Evolutionary conservation across 768 basidiomycete genomes (phyloP), one percentile per base, ranked within the genome.

Genomic region (Candolleomyces aberdarensis): DNA sequence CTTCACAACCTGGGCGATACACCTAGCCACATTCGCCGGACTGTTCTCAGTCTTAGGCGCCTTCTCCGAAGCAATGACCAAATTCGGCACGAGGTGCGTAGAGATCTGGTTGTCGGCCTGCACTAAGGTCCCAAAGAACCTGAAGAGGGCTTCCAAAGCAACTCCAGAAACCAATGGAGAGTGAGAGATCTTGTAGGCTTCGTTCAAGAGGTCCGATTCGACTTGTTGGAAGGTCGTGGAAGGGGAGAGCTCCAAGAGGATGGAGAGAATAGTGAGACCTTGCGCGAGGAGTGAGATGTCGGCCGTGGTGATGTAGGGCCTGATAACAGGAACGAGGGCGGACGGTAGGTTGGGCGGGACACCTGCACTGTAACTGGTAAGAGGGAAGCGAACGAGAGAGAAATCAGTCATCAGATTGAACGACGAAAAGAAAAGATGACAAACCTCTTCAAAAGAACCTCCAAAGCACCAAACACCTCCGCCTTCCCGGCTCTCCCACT

Each of bases 201-300:
- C 85, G 50, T 74, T 70, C 46, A 91, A 83, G 14, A 89, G 75
- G 52, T 87, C 83, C n/a, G 77, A 78, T 70, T 94, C 92, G 15
- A 92, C 85, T 62, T 85, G 85, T 0, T 88, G 89, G 81, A 90
- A 94, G 0, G 89, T 88, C 39, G 77, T 72, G 6, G 72, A 67
- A 3, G 92, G 91, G 0, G 89, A 80, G 5, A 89, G 70, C 66
- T 89, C 83, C 11, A 94, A 76, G 36, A 94, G 81, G 20, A 91
- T 73, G 14, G 90, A 82, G 17, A 92, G 71, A 29, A 87, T 84
- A 31, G 78, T 78, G 31, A 94, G 74, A 0, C 89, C 81, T 64
- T 91, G 87, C 0, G 92, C 85, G 11, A 95, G 83, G 2, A 94
- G 78, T 15, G 89, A 81, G 48, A 95, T 89, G 67, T 96, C 94